Evolutionary conservation across 352 stramenopile species (phyloP).

Genomic region (Phytophthora aleatoria): DNA sequence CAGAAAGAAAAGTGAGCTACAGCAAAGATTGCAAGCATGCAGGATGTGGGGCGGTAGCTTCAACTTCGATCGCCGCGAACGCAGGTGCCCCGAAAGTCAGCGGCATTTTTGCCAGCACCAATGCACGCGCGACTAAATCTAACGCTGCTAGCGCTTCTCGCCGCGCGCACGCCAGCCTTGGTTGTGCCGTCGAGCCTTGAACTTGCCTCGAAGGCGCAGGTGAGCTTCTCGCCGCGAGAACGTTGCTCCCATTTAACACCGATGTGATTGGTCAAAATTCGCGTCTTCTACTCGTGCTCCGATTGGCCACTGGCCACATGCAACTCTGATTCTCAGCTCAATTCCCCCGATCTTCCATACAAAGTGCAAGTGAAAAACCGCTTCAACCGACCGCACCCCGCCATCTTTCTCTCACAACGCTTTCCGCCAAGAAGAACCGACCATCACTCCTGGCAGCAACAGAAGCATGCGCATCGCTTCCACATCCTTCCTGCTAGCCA

Average conservation of each 20-base stretch:
- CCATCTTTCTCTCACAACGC: conserved; percentile 27
- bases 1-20: not conserved
- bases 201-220: conserved; percentile 19
- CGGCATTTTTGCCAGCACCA: not conserved
- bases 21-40: not conserved
- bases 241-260: not conserved
- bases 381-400: conserved; percentile 24
- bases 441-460: conserved; percentile 7
- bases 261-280: conserved; percentile 8
- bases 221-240: conserved; percentile 14
- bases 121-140: not conserved
- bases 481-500: conserved; percentile 27
- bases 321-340: conserved; percentile 24
- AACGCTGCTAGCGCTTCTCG: not conserved
- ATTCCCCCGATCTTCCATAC: conserved; percentile 26
- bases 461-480: conserved; percentile 25
- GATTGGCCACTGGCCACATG: conserved; percentile 26
- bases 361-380: conserved; percentile 19
- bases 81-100: not conserved
- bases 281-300: not conserved
- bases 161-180: conserved; percentile 19
- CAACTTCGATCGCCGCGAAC: not conserved
- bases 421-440: conserved; percentile 26
- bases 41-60: not conserved
- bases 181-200: conserved; percentile 25